Base-by-base conservation (phyloP, 345 rosid species). In the Pistacia atlantica region DNA sequence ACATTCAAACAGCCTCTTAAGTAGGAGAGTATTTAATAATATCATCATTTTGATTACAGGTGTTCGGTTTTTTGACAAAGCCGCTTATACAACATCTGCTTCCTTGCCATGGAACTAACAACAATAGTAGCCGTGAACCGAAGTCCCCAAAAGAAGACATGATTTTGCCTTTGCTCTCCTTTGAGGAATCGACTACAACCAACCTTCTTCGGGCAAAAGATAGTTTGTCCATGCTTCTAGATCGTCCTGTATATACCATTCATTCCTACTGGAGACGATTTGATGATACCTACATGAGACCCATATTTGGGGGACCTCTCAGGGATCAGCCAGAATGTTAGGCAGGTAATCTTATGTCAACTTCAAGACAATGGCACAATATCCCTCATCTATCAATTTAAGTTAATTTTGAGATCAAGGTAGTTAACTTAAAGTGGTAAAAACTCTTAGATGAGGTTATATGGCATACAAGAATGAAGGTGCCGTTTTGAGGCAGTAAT, bases 211-310 rank as follows among this genome's bases (percentile, higher is more conserved):
- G 93, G 11, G 98, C 97, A 38, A 90, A 91, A 79, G 90, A 87
- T 73, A 89, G 95, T 66, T 79, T 95, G 69, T 77, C 92, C 7
- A 88, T 91, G 94, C 81, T 92, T 12, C 84, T 95, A 5, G 93
- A 89, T 71, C 86, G 93, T 65, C 99, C 98, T 17, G 92, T 88
- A 12, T 90, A 88, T 73, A 95, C 95, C 18, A 81, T 90, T 48
- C 98, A 95, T 81, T 85, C 80, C 73, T 91, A 90, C 83, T 93
- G 99, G 99, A 95, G 90, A 77, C 88, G 84, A 85, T 91, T 95
- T 0, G 97, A 95, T 6, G 87, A 95, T 72, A 76, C 80, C 16
- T 91, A 91, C 82, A 93, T 95, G 99, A 90, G 97, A 75, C 99
- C 99, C 14, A 59, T 89, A 54, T 95, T 95, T 4, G 98, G 98